These are phyloP conservation scores for Cucumis hystrix DNA, from an alignment of 306 rosid species.

Conservation along the genomic window DNA sequence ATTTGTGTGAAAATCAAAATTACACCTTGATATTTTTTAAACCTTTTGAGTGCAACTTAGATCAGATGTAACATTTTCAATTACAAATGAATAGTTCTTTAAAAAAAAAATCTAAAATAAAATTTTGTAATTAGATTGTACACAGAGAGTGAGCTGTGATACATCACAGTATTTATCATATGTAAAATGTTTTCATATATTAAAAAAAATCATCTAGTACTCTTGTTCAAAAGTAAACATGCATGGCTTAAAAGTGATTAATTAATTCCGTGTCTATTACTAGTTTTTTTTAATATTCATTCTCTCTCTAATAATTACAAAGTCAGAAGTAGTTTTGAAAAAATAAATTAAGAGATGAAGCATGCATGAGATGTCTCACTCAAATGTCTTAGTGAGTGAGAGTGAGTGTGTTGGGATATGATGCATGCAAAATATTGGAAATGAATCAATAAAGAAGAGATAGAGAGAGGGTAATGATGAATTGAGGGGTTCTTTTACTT, in stretches of 20 bases:
- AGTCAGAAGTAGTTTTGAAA: not conserved
- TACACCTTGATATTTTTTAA: too few species aligned
- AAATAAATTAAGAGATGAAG: not conserved
- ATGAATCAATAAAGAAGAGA: not conserved
- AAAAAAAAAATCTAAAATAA: too few species aligned
- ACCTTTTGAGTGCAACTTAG: too few species aligned
- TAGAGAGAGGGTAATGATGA: not conserved
- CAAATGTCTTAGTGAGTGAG: not conserved
- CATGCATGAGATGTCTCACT: conserved; percentile 26
- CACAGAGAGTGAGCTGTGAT: too few species aligned
- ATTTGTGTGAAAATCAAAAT: too few species aligned
- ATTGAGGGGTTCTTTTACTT: not conserved
- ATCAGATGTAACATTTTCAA: too few species aligned
- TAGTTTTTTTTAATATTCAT: not conserved
- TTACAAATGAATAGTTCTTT: too few species aligned
- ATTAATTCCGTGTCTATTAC: not conserved
- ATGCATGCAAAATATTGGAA: not conserved
- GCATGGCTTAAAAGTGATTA: not conserved
- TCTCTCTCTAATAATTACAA: conserved; percentile 1
- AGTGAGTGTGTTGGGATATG: not conserved
- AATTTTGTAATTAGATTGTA: too few species aligned
- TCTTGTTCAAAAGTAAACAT: not conserved
- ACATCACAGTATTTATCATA: too few species aligned
- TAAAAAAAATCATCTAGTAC: too few species aligned
- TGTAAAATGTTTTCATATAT: too few species aligned